Conservation (phyloP, 441 rosid genomes). For the Cnidoscolus chayamansa region DNA sequence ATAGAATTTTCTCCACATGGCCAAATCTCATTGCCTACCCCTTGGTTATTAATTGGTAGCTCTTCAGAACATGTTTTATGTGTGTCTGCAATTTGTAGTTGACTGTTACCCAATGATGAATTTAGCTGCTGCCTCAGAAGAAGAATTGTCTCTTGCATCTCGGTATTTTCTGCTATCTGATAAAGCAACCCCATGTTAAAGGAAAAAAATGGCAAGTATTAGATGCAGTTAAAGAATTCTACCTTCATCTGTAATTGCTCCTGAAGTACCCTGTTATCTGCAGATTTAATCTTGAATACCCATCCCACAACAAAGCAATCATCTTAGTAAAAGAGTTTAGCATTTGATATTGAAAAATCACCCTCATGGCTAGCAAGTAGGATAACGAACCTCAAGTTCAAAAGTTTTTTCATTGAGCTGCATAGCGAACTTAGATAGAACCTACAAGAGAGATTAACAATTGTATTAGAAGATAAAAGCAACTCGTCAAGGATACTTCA, state of each 20-base stretch:
- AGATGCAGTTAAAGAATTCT: conserved; percentile 20
- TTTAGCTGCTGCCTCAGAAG: conserved; percentile 67
- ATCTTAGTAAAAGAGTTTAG: conserved; percentile 25
- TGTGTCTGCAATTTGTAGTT: conserved; percentile 31
- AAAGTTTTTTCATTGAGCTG: conserved; percentile 79
- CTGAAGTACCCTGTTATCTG: conserved; percentile 90
- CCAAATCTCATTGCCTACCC: conserved; percentile 36
- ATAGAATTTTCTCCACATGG: conserved; percentile 45
- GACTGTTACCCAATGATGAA: conserved; percentile 39
- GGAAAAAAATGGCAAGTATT: not conserved
- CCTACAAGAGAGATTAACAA: conserved; percentile 43
- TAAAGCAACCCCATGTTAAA: conserved; percentile 14
- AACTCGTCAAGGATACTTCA: not conserved
- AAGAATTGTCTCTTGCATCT: conserved; percentile 79
- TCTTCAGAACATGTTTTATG: conserved; percentile 26
- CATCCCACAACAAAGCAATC: conserved; percentile 21
- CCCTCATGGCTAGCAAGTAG: conserved; percentile 10
- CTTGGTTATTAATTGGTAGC: conserved; percentile 27
- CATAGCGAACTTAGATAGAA: conserved; percentile 65
- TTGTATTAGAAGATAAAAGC: conserved; percentile 24
- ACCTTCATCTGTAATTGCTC: conserved; percentile 90
- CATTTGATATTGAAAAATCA: conserved; percentile 15
- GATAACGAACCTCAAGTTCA: conserved; percentile 77
- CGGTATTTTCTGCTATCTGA: conserved; percentile 72
- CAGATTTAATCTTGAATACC: conserved; percentile 68